A percentile compares a stretch with the other conserved stretches of the same genome.
phyloP scores from a whole-genome alignment of 768 basidiomycete species.

The Antrodiella citrinella region DNA sequence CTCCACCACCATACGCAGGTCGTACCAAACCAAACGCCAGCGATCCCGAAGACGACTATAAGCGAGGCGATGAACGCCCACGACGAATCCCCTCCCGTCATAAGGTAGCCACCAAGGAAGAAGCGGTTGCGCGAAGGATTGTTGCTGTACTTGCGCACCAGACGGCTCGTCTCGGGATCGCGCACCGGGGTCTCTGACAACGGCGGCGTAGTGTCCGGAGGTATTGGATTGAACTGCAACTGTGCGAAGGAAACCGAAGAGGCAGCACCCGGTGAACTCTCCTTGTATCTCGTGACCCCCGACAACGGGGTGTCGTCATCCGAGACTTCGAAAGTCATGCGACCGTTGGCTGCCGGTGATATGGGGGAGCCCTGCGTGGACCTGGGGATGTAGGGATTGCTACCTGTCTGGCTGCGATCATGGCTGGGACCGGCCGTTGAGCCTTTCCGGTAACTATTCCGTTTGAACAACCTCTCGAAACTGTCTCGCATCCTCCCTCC shows the following conservation, averaged over 20 bases:
- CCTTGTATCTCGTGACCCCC: constrained; percentile 13
- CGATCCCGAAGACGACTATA: constrained; percentile 51
- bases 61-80: constrained; percentile 72
- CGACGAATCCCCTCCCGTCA: constrained; percentile 83
- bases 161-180: constrained; percentile 28
- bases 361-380: constrained; percentile 12
- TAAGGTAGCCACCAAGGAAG: constrained; percentile 58
- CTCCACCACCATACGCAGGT: constrained; percentile 89
- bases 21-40: constrained; percentile 82
- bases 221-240: constrained; percentile 17
- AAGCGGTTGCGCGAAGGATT: constrained; percentile 74
- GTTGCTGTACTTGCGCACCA: constrained; percentile 47
- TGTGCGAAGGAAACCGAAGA: constrained; percentile 14
- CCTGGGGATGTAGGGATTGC: constrained; percentile 12
- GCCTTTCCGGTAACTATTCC: constrained; percentile 23
- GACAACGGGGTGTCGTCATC: constrained; percentile 15
- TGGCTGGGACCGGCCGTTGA: constrained; percentile 16
- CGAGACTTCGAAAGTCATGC: constrained; percentile 20
- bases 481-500: constrained; percentile 44
- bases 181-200: constrained; percentile 27
- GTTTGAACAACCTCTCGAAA: constrained; percentile 52
- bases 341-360: constrained; percentile 11
- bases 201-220: constrained; percentile 25
- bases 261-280: constrained; percentile 11
- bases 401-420: constrained; percentile 7